These are phyloP conservation scores for Talaromyces sp. DNA, from an alignment of 2,329 filamentous ascomycete genomes.

Conservation along the genomic window DNA sequence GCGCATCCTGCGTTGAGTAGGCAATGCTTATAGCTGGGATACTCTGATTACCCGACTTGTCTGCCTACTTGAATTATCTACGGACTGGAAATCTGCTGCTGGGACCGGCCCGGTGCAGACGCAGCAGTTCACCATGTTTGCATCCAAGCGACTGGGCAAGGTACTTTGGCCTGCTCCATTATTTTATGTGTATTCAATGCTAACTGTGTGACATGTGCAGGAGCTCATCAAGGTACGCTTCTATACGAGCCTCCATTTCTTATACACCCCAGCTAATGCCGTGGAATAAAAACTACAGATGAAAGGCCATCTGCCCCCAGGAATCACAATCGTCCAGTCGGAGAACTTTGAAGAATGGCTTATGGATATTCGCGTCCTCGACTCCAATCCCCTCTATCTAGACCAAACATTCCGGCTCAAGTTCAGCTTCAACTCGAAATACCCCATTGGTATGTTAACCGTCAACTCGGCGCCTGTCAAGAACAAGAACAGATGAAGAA, in stretches of 20 bases:
- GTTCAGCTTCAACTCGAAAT: conserved; percentile 76
- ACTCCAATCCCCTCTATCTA: conserved; percentile 81
- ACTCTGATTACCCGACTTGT: not conserved
- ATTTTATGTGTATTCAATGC: conserved; percentile 8
- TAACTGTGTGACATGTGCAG: conserved; percentile 26
- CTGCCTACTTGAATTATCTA: not conserved
- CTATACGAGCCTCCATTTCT: not conserved
- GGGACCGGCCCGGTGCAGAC: not conserved
- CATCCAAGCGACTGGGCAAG: conserved; percentile 43
- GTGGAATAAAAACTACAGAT: conserved; percentile 35
- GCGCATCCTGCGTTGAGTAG: not conserved
- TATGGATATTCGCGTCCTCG: conserved; percentile 86
- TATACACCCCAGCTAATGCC: not conserved
- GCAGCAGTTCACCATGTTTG: conserved; percentile 39
- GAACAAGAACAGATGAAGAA: not conserved
- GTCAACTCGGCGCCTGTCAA: not conserved
- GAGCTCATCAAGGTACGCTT: conserved; percentile 51
- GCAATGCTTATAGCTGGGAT: not conserved
- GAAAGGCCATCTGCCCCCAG: conserved; percentile 54
- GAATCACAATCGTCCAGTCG: conserved; percentile 72
- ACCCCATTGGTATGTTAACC: conserved; percentile 71
- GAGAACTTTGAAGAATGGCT: conserved; percentile 86
- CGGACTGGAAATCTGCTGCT: not conserved
- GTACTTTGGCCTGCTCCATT: conserved; percentile 25
- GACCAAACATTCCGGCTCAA: conserved; percentile 76